Evolutionary conservation across 2,329 filamentous ascomycete species (phyloP).

Genomic region (Pseudogymnoascus sp.): DNA sequence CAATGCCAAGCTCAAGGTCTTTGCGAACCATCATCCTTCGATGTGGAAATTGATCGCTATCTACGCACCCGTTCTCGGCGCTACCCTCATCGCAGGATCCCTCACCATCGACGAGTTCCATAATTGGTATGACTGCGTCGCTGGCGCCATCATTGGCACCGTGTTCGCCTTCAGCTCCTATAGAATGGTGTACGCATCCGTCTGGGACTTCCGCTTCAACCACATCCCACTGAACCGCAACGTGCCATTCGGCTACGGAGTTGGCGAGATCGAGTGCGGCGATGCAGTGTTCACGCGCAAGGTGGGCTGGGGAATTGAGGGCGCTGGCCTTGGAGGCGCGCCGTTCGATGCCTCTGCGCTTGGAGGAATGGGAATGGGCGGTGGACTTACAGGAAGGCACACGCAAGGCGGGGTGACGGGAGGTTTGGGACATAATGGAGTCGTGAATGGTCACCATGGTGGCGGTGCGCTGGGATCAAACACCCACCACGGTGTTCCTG

Average conservation of each 20-base stretch:
- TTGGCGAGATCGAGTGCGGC: slow-evolving; percentile 38
- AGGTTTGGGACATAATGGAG: not conserved
- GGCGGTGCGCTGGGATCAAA: not conserved
- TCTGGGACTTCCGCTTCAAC: slow-evolving; percentile 62
- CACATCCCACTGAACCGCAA: slow-evolving; percentile 57
- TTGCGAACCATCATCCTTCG: slow-evolving; percentile 60
- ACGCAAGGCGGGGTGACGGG: not conserved
- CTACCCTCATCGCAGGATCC: slow-evolving; percentile 58
- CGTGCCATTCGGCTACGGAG: slow-evolving; percentile 45
- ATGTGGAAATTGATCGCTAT: slow-evolving; percentile 65
- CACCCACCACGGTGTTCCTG: not conserved
- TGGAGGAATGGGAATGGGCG: not conserved
- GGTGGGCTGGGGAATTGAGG: slow-evolving; percentile 49
- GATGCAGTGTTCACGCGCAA: slow-evolving; percentile 50
- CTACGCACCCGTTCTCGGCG: slow-evolving; percentile 59
- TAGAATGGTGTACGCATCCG: slow-evolving; percentile 57
- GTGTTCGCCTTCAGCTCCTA: slow-evolving; percentile 57
- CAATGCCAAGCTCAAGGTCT: slow-evolving; percentile 72
- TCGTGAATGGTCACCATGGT: not conserved
- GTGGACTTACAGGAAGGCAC: not conserved
- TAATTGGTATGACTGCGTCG: slow-evolving; percentile 67
- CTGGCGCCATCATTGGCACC: slow-evolving; percentile 57
- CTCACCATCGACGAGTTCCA: slow-evolving; percentile 67
- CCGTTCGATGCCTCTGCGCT: slow-evolving; percentile 4
- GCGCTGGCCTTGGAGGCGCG: slow-evolving; percentile 22